Base-by-base conservation (phyloP, 495 filamentous ascomycete species). In the Penicillium cataractarum region DNA sequence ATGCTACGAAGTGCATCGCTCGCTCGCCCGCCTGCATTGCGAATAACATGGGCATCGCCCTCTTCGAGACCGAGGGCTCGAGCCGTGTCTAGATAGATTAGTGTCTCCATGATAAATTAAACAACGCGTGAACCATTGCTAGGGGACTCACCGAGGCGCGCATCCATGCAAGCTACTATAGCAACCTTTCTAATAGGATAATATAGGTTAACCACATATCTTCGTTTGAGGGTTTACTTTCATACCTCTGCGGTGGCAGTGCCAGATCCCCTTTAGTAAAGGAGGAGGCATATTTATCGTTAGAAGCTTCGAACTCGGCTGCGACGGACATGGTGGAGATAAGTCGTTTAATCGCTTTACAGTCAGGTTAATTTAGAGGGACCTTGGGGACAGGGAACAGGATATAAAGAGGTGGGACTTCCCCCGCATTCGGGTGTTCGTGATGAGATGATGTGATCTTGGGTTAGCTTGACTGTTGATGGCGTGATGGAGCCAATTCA, bases 141-240 rank as follows among this genome's bases (percentile, higher is more conserved):
- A 1, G 44, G 10, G 12, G 13, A 22, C 17, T 24, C 70, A 77
- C 76, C 76, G 62, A 96, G 87, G 12, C 92, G 86, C 1, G 92
- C 90, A 68, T 96, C 91, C 90, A 94, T 95, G 76, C 92, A 96
- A 3, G 91, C 91, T 39, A 90, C 82, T 79, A 73, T 59, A 6
- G 71, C 65, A 21, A 73, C 70, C 48, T 72, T 76, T 9, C 73
- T 76, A 51, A 39, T 29, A 1, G 0, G 46, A 50, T 4, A 6
- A 15, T n/a, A 1, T 9, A 27, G 21, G 39, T 48, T 12, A 58
- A 39, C 27, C n/a, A 3, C 13, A n/a, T 13, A 0, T 29, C 22
- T 8, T 29, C 12, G 9, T 29, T 27, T 4, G 15, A 3, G 12
- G 8, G 13, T 17, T 50, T 9, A 24, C 6, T 12, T 2, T 17